Evolutionary conservation across 345 rosid species (phyloP), one percentile per base, ranked within the genome.

Genomic region (Microcos paniculata): DNA sequence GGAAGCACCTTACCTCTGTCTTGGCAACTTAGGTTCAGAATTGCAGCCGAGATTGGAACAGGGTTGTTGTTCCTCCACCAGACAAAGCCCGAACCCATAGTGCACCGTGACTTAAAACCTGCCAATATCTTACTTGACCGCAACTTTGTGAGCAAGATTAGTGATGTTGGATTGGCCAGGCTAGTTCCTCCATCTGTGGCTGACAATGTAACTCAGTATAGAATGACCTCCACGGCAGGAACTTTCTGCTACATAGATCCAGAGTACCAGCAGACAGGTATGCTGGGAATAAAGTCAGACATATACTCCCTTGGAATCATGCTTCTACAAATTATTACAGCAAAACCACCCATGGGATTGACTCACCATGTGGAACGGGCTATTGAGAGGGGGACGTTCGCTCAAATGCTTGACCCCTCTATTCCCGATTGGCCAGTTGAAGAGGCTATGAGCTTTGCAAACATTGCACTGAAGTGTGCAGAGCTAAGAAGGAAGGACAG

Each of bases 231-330:
- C 33, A 85, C 97, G 0, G 96, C 98, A 1, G 98, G 98, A 28
- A 92, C 98, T 15, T 92, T 94, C 83, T 94, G 97, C 84, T 94
- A 94, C 63, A 94, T 94, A 24, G 97, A 94, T 57, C 98, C 97
- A 4, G 97, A 94, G 84, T 94, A 94, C 81, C 97, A 94, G 82
- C 98, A 90, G 80, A 92, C 97, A 6, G 96, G 98, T 13, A 92
- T 92, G 97, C 84, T 94, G 45, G 94, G 97, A 1, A 84, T 89
- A 4, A 94, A 94, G 80, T 94, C 96, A 4, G 98, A 94, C 68
- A 81, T 94, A 9, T 92, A 90, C 74, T 94, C 97, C 0, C 85
- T 92, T 0, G 98, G 98, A 30, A 90, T 94, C 79, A 87, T 92
- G 80, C 87, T 88, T 70, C 89, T 94, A 15, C 97, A 94, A 82